Evolutionary conservation across 768 basidiomycete genomes (phyloP), one percentile per base, ranked within the genome.

Genomic region (Calocera cornea): DNA sequence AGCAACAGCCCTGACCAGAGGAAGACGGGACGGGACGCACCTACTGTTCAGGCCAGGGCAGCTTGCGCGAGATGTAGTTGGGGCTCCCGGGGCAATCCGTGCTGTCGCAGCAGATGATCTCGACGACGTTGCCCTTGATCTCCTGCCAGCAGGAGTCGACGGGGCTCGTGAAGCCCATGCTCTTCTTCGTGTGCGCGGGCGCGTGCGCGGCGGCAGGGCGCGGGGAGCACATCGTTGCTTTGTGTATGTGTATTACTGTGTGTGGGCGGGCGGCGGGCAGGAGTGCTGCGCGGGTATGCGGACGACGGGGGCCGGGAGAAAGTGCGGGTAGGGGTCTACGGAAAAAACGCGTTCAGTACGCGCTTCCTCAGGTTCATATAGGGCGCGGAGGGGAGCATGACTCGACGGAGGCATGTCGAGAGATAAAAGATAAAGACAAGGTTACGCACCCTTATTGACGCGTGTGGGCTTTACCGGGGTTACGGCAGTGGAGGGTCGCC

Each of bases 61-160:
- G 54, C 54, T 60, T 60, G 27, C 31, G 24, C 14, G 54, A 60
- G 31, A 60, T 60, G 54, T 60, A 60, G 54, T 60, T 60, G 54
- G 54, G 54, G 14, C 14, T 29, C 14, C 54, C 54, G 14, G 54
- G 54, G 54, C 54, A 60, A 10, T 60, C 54, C 5, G 54, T 60
- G 31, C 27, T 29, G 54, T 60, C 54, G 54, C 54, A 60, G 54
- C 54, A 60, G 31, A 60, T 60, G 54, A 60, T 60, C 54, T 2
- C 5, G 54, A 60, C 54, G 54, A 33, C 31, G 24, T 60, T 60
- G 27, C 31, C 54, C 24, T 60, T 33, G 54, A 60, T 60, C 19
- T 60, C 54, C 31, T 60, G 54, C 54, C 54, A 60, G 54, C 54
- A 60, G 54, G 54, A 29, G 54, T 60, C 31, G 54, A 60, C 54